Evolutionary conservation across 495 filamentous ascomycete genomes (phyloP), one percentile per base, ranked within the genome.

Genomic region (Lophiotrema nucula): DNA sequence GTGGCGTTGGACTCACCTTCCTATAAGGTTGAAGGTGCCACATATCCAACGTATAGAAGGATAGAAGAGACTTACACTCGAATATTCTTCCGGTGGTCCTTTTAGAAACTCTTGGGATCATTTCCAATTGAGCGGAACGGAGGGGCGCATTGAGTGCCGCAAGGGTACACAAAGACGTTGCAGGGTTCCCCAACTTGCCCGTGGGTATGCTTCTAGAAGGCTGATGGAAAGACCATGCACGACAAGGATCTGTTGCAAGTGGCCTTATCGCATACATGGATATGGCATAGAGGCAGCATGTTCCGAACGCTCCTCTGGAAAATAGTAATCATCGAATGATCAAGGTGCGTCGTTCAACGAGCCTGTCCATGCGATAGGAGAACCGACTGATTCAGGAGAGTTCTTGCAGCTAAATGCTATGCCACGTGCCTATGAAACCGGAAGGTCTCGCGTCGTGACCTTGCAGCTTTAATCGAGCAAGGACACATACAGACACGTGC

Each of bases 41-140:
- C 23, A 0, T 12, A 35, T 44, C 3, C 22, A n/a, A 25, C 45
- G 18, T 47, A 23, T 47, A 6, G 39, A 26, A 43, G 39, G 39
- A 10, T 43, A 16, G 8, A 19, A 6, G 18, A 43, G 8, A 6
- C 39, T 18, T 49, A 27, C 16, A 27, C 22, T 10, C 26, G 22
- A 8, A 11, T 27, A 15, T 37, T 47, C 18, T 56, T 47, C 53
- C 42, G 53, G 26, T 35, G 41, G 50, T 31, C 50, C 31, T 51
- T 42, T 53, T 12, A 28, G 22, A 44, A 23, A 39, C 21, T 3
- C 35, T 26, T 43, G 22, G 13, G 11, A 8, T 4, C n/a, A 15
- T 53, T 41, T 42, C 16, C 24, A 8, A n/a, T 27, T 42, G 35
- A 8, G 3, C 18, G 33, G 37, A 22, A 8, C 19, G 8, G n/a